These are phyloP conservation scores for Penicillium pulvis DNA, from an alignment of 495 filamentous ascomycete species.

Conservation along the genomic window DNA sequence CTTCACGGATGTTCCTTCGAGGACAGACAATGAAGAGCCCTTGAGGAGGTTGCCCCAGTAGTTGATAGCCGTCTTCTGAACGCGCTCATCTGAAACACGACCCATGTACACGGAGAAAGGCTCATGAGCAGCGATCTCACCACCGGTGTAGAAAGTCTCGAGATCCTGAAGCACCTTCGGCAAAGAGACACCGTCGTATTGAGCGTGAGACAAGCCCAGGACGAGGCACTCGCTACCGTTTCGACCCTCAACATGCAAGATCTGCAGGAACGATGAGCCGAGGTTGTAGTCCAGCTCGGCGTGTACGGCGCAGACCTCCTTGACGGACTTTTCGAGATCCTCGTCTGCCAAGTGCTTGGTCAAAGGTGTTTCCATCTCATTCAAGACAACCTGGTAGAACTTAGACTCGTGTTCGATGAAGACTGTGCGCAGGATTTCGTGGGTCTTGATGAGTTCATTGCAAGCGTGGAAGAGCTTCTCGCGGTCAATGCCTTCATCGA, in stretches of 20 bases:
- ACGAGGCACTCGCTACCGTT: slow-evolving; percentile 48
- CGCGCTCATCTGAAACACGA: slow-evolving; percentile 13
- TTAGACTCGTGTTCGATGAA: slow-evolving; percentile 53
- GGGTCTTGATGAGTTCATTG: slow-evolving; percentile 47
- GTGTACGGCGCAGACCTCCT: slow-evolving; percentile 39
- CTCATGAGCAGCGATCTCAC: slow-evolving; percentile 27
- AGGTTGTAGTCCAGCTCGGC: slow-evolving; percentile 48
- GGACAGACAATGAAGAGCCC: slow-evolving; percentile 49
- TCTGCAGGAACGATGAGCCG: slow-evolving; percentile 58
- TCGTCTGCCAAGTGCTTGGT: slow-evolving; percentile 26
- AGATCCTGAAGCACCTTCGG: slow-evolving; percentile 56
- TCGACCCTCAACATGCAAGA: slow-evolving; percentile 48
- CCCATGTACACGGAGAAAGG: slow-evolving; percentile 58
- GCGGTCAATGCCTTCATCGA: slow-evolving; percentile 32
- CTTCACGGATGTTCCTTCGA: slow-evolving; percentile 35
- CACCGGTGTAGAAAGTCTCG: slow-evolving; percentile 44
- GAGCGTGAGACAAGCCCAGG: slow-evolving; percentile 65
- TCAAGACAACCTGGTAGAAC: slow-evolving; percentile 57
- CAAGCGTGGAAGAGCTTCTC: slow-evolving; percentile 36
- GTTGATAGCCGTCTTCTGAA: slow-evolving; percentile 23
- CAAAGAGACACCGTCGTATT: slow-evolving; percentile 69
- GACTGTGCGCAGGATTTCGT: slow-evolving; percentile 66
- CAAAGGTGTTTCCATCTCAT: slow-evolving; percentile 40
- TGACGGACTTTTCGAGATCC: slow-evolving; percentile 45
- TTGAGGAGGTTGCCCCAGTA: slow-evolving; percentile 58